Evolutionary conservation across 208 protist species (phyloP), one percentile per base, ranked within the genome.

Genomic region (Acanthamoeba healyi): DNA sequence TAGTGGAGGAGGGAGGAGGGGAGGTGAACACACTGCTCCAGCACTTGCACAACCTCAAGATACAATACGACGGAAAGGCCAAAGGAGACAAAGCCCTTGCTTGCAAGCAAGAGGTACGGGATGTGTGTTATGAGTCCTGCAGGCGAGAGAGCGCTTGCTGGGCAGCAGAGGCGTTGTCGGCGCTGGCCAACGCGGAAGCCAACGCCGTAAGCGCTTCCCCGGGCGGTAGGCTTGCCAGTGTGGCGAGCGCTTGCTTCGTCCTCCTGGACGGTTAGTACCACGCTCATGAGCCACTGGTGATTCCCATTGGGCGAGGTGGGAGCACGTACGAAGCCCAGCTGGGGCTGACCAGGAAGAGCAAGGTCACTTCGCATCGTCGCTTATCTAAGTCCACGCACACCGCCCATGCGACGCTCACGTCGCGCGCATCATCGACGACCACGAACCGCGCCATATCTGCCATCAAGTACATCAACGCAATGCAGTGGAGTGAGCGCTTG

Each of bases 381-480:
- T 32, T 40, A 5, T 72, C 63, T 2, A 72, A 40, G 34, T 72
- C 63, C 32, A 40, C 63, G 29, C 63, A 72, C 7, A 40, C 63
- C 4, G 34, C 63, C 63, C 63, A 72, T 7, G 63, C 63, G n/a
- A 38, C 63, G 24, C 63, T 40, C 0, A 32, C 7, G 24, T 40
- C n/a, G 7, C 34, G 9, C 15, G 9, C 34, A 22, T 40, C 32
- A 9, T 72, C 14, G 0, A 40, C 63, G 32, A 72, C 63, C 24
- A 72, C 63, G 24, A 72, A 72, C 32, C n/a, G 63, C 9, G 63
- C n/a, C 63, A 72, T 72, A 72, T 72, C 63, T 72, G 61, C 63
- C n/a, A 40, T 34, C 63, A 67, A 26, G 26, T 61, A 61, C 15
- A 61, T 26, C 26, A 4, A 17, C 58, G 58, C 58, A 67, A 36